Base-by-base conservation (phyloP, 2,329 filamentous ascomycete species). In the Verticillium dahliae region DNA sequence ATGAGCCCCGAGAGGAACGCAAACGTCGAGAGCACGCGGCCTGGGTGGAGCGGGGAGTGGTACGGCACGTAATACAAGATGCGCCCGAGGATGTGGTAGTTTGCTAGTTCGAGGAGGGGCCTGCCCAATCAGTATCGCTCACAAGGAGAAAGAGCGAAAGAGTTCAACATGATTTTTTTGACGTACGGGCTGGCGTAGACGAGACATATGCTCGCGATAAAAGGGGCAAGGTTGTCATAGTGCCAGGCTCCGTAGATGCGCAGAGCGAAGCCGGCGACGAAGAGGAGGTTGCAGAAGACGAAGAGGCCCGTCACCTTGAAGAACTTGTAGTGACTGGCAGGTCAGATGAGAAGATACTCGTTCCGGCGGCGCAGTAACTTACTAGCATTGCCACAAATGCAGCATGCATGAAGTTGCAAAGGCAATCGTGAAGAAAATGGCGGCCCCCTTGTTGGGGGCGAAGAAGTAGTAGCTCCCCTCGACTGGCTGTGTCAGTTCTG, bases 11-110 rank as follows among this genome's bases (percentile, higher is more conserved):
- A 83, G 45, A 83, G 65, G 38, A 73, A 73, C 14, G 75, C 77
- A 63, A 83, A 83, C 1, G 75, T 79, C 5, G 75, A 75, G 15
- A 82, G 67, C 15, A 81, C 77, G 33, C 75, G 71, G 27, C 75
- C 73, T 0, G 80, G 79, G 45, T 79, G 73, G 37, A 83, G 70
- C 0, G 84, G 85, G 0, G 85, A 78, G 61, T 83, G 77, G 68
- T 86, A 84, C 0, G 85, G 85, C 2, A 85, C 76, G 68, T 86
- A 87, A 70, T 83, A 83, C 22, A 89, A 76, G 13, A 86, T 76
- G 4, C 85, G 80, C 2, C 81, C 81, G 31, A 89, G 80, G 61
- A 87, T 79, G 66, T 85, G 80, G 71, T 88, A 88, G 68, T 88
- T 86, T 61, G 83, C 79, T 3, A 85, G 76, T 59, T 85, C 84